These are phyloP conservation scores for Eimeria falciformis DNA, from an alignment of 169 alveolate species.

Conservation along the genomic window DNA sequence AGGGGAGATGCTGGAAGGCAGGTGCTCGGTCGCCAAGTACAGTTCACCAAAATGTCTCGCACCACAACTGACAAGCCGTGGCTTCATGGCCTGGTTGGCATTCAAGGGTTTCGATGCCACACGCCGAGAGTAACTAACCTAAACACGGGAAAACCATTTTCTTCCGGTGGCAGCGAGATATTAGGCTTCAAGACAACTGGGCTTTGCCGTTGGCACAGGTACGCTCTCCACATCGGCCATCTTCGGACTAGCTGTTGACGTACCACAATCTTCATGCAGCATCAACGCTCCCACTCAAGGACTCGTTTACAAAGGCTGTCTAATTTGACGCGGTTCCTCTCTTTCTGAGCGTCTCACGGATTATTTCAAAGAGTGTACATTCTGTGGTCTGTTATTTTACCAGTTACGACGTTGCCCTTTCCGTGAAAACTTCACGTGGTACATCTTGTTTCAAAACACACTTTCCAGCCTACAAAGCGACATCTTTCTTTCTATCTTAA, in stretches of 20 bases:
- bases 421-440: conserved; percentile 37
- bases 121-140: conserved; percentile 5
- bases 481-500: conserved; percentile 28
- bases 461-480: conserved; percentile 41
- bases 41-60: background rate
- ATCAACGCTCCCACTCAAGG: too few species aligned
- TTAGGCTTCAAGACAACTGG: conserved; percentile 77
- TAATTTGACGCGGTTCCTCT: too few species aligned
- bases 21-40: too few species aligned
- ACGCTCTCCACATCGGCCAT: background rate
- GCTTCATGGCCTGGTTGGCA: conserved; percentile 23
- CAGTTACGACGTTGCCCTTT: background rate
- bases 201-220: conserved; percentile 76
- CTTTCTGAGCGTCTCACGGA: too few species aligned
- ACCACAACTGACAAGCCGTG: background rate
- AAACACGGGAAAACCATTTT: conserved; percentile 55
- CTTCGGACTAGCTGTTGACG: background rate
- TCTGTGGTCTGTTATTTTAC: too few species aligned
- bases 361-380: too few species aligned
- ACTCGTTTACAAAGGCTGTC: too few species aligned
- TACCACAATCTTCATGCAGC: too few species aligned
- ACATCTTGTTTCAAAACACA: conserved; percentile 28
- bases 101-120: conserved; percentile 34
- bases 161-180: conserved; percentile 59
- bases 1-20: too few species aligned